Base-by-base conservation (phyloP, 2,329 filamentous ascomycete species). In the Geosmithia flava region DNA sequence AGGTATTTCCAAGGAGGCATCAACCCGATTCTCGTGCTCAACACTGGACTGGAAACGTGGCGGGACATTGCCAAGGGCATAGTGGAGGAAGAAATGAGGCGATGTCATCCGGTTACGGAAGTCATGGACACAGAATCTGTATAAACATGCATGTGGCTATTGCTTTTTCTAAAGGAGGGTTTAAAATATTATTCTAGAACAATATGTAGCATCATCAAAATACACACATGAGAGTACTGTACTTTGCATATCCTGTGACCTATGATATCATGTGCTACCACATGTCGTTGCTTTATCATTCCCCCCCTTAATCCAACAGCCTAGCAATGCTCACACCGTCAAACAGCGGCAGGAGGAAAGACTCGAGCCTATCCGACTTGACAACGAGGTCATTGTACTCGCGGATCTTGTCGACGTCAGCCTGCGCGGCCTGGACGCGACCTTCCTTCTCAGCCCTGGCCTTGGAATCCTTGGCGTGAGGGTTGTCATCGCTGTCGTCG, bases 1-100 rank as follows among this genome's bases (percentile, higher is more conserved):
- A 75, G 74, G 50, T 93, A 87, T 72, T 91, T 94, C 58, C 69
- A 74, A 0, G 69, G 73, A 3, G 68, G 70, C 11, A 61, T 87
- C 10, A 81, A 85, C 55, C 69, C 79, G 3, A 61, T 69, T 2
- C 65, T 75, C 20, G 79, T 91, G 2, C 70, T 88, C 65, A 68
- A 66, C n/a, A 91, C 87, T 0, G 80, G 78, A 0, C 67, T 69
- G 4, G 53, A 62, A 13, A 54, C 53, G 3, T 74, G 71, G 71
- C 59, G 60, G 15, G 54, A 60, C 4, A 56, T 59, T 3, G 50
- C 55, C 7, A 41, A 42, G 13, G 56, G 56, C 29, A 51, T 44
- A 20, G 48, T 53, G 20, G 49, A 50, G 15, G 57, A 56, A 33
- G 53, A 37, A 13, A 13, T 7, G 33, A 37, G 5, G 11, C 6